These are phyloP conservation scores for Cochlearia excelsa DNA, from an alignment of 345 rosid species.

Conservation along the genomic window DNA sequence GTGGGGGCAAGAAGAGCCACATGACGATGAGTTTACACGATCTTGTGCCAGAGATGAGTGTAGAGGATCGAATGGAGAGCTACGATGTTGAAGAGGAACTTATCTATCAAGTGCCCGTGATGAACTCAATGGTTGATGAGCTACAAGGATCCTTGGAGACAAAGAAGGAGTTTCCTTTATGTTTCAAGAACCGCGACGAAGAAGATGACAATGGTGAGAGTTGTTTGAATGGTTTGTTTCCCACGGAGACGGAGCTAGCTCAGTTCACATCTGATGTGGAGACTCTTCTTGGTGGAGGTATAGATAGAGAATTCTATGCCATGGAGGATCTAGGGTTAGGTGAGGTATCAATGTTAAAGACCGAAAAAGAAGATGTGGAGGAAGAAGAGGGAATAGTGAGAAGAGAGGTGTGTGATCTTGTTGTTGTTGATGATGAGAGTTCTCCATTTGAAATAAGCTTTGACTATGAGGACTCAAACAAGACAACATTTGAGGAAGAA, in stretches of 20 bases:
- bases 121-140: slow-evolving; percentile 56
- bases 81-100: slow-evolving; percentile 68
- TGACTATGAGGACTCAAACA: slow-evolving; percentile 48
- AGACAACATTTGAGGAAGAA: slow-evolving; percentile 34
- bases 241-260: slow-evolving; percentile 77
- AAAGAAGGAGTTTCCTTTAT: slow-evolving; percentile 7
- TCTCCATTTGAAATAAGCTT: slow-evolving; percentile 62
- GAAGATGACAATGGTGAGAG: slow-evolving; percentile 29
- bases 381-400: not conserved
- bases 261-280: slow-evolving; percentile 89
- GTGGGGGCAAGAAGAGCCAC: slow-evolving; percentile 42
- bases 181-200: slow-evolving; percentile 22
- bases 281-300: slow-evolving; percentile 73
- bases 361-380: slow-evolving; percentile 44
- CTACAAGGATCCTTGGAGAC: slow-evolving; percentile 16
- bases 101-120: slow-evolving; percentile 71
- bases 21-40: slow-evolving; percentile 30
- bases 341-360: slow-evolving; percentile 33
- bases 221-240: slow-evolving; percentile 52
- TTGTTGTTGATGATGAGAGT: slow-evolving; percentile 45
- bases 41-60: slow-evolving; percentile 69
- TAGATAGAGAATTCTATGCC: slow-evolving; percentile 52
- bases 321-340: slow-evolving; percentile 68
- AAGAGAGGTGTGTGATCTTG: slow-evolving; percentile 28
- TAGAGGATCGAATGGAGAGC: slow-evolving; percentile 55